These are phyloP conservation scores for Calvatia gigantea DNA, from an alignment of 768 basidiomycete genomes.

Conservation along the genomic window DNA sequence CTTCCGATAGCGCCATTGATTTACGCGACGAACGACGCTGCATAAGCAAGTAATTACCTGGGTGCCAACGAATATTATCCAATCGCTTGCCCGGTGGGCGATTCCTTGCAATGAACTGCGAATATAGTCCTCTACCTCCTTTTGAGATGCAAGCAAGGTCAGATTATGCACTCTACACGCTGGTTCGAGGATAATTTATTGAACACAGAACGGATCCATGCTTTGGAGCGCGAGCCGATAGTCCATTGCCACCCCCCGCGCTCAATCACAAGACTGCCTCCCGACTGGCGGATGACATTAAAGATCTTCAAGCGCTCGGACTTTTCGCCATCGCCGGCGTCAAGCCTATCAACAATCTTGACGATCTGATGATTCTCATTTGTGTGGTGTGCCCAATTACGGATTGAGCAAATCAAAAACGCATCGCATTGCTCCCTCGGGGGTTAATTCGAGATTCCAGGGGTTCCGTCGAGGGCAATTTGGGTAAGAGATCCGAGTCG, in stretches of 20 bases:
- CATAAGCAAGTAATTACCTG: neutral
- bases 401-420: neutral
- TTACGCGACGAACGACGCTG: neutral
- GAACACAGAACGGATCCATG: neutral
- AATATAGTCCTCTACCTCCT: neutral
- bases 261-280: neutral
- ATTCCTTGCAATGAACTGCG: neutral
- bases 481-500: neutral
- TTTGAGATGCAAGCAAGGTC: neutral
- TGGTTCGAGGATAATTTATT: neutral
- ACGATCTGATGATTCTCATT: neutral
- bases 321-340: neutral
- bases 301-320: neutral
- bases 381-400: neutral
- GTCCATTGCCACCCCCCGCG: neutral
- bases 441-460: neutral
- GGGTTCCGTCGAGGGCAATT: neutral
- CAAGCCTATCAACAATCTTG: neutral
- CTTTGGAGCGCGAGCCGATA: neutral
- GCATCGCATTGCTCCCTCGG: neutral
- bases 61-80: neutral
- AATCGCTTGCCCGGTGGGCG: too few relatives aligned
- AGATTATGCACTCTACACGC: neutral
- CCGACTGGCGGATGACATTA: neutral
- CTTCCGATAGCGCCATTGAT: neutral